phyloP scores from a whole-genome alignment of 164 flowering plant genomes.

The Umbellularia californica region DNA sequence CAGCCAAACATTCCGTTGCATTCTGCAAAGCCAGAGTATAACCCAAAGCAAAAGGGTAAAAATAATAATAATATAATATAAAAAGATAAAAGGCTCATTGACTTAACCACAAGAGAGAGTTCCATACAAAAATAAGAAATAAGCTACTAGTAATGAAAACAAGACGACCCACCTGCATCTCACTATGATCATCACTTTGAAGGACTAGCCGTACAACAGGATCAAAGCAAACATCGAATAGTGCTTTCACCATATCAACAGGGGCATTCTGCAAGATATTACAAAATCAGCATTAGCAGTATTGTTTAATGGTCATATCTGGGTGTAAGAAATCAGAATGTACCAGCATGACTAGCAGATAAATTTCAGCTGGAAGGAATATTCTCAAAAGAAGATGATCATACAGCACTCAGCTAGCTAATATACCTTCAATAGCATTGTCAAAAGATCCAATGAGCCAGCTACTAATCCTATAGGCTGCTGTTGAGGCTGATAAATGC shows the following conservation, averaged over 20 bases:
- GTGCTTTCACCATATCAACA: constrained; percentile 63
- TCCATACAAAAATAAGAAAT: neutral
- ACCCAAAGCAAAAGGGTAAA: neutral
- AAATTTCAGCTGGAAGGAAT: neutral
- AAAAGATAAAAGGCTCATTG: neutral
- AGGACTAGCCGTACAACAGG: constrained; percentile 60
- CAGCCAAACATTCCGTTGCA: constrained; percentile 93
- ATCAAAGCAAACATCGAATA: constrained; percentile 69
- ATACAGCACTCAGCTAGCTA: neutral
- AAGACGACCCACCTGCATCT: constrained; percentile 63
- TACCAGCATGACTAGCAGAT: neutral
- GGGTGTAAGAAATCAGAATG: neutral
- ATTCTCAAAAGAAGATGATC: neutral
- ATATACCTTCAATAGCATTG: constrained; percentile 84
- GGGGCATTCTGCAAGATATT: constrained; percentile 68
- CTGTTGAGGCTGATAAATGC: constrained; percentile 61
- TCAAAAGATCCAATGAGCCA: constrained; percentile 84
- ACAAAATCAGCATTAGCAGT: constrained; percentile 2
- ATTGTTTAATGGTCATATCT: neutral
- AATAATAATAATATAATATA: too few relatives aligned
- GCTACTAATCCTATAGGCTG: constrained; percentile 87
- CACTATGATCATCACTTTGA: constrained; percentile 82
- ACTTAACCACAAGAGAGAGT: neutral
- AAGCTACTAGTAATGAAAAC: neutral
- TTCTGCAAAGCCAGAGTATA: constrained; percentile 43